Evolutionary conservation across 441 rosid species (phyloP), one percentile per base, ranked within the genome.

Genomic region (Metrosideros polymorpha): DNA sequence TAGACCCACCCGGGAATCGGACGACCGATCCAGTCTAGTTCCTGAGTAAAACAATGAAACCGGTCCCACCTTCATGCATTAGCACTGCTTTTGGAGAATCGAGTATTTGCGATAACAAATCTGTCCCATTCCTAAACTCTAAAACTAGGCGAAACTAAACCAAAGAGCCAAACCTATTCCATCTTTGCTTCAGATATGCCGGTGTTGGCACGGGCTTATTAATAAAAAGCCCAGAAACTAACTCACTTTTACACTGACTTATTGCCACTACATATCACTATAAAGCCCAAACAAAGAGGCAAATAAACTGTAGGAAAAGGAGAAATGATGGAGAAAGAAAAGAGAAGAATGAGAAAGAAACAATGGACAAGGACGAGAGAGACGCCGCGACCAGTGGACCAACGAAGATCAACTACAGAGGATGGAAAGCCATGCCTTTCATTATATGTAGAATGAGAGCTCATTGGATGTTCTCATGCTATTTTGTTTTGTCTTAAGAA

Each of bases 321-420:
- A 52, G 84, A 56, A 35, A 25, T 24, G 43, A 49, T 51, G 43
- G 50, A 75, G 24, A 45, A 39, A 54, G 22, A 91, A 85, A 79
- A 49, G 82, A 83, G 88, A 29, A 84, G 59, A 9, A 83, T 84
- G 82, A 30, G 29, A 63, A 13, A 52, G 76, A 82, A 82, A 39
- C 25, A 76, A 89, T 86, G 89, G 94, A 91, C 91, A 83, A 88
- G 87, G 85, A 35, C 25, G 90, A 90, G 54, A 82, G 85, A 39
- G 85, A 83, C 12, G n/a, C 63, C 45, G n/a, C 0, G 50, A 86
- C 52, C 57, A 86, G 89, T n/a, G 92, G 91, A 82, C 88, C 51
- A 0, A n/a, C n/a, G n/a, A 82, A 56, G 87, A 57, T 61, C 84
- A 79, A 56, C 43, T 86, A 86, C 85, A 86, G 50, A 57, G 87